A percentile compares a stretch with the other conserved stretches of the same genome.
Conservation (phyloP, 2,329 filamentous ascomycete species). For the Fusarium udum region DNA sequence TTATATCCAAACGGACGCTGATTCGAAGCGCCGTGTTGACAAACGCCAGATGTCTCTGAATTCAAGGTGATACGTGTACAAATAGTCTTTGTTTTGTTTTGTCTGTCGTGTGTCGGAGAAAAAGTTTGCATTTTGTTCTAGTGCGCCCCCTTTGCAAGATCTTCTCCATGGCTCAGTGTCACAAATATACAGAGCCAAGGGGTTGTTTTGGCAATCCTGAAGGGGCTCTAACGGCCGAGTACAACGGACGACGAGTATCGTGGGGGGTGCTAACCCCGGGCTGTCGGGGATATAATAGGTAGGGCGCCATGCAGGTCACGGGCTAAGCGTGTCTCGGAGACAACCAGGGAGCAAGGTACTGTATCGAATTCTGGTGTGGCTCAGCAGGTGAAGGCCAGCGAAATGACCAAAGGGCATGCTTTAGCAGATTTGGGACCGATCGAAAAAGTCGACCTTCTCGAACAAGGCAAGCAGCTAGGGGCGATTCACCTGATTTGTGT, state of each 20-base stretch:
- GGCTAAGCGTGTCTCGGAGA: slow-evolving; percentile 37
- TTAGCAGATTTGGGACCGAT: slow-evolving; percentile 16
- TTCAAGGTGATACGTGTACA: slow-evolving; percentile 4
- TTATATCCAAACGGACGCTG: slow-evolving; percentile 18
- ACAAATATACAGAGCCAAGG: slow-evolving; percentile 17
- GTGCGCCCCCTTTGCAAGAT: slow-evolving; percentile 1
- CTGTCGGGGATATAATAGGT: slow-evolving; percentile 26
- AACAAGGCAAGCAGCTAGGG: slow-evolving; percentile 19
- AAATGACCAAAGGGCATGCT: background rate
- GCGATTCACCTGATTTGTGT: slow-evolving; percentile 6
- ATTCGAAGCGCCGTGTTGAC: slow-evolving; percentile 28
- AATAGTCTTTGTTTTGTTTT: slow-evolving; percentile 4
- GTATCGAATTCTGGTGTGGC: slow-evolving; percentile 43
- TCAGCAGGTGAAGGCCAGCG: slow-evolving; percentile 4
- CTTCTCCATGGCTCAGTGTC: slow-evolving; percentile 12
- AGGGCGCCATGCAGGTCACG: slow-evolving; percentile 32
- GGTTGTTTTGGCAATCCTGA: slow-evolving; percentile 37
- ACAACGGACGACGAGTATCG: slow-evolving; percentile 30
- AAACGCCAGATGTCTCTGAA: slow-evolving; percentile 8
- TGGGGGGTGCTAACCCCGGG: slow-evolving; percentile 26
- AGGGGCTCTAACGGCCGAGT: slow-evolving; percentile 32
- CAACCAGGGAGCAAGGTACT: slow-evolving; percentile 26
- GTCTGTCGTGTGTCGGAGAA: slow-evolving; percentile 10
- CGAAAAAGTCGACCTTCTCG: slow-evolving; percentile 26
- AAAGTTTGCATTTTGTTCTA: slow-evolving; percentile 8